These are phyloP conservation scores for Suillus plorans DNA, from an alignment of 768 basidiomycete genomes.

Conservation along the genomic window DNA sequence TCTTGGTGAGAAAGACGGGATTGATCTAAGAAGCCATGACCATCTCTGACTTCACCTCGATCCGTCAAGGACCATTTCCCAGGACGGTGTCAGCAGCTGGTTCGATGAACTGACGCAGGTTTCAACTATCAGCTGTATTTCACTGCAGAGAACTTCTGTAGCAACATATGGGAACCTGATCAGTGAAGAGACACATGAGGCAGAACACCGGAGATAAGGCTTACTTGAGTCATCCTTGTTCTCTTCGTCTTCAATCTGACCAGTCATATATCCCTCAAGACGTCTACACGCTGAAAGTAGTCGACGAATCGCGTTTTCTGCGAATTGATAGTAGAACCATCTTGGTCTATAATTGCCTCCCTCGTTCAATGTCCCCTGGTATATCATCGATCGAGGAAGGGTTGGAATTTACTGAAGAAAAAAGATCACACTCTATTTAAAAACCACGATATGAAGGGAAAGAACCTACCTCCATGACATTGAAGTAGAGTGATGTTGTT, in stretches of 20 bases:
- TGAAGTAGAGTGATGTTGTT: conserved; percentile 13
- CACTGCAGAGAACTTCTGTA: conserved; percentile 93
- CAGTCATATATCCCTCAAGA: conserved; percentile 82
- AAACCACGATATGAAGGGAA: background rate
- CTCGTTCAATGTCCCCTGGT: conserved; percentile 79
- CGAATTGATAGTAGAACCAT: conserved; percentile 88
- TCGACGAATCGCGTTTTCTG: conserved; percentile 88
- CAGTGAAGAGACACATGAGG: conserved; percentile 6
- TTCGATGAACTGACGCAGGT: conserved; percentile 73
- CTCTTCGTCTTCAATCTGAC: conserved; percentile 83
- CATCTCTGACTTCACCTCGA: conserved; percentile 88
- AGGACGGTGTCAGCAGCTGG: conserved; percentile 81
- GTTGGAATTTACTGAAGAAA: conserved; percentile 65
- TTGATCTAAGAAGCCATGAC: conserved; percentile 91
- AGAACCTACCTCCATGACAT: conserved; percentile 50
- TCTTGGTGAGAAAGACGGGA: conserved; percentile 81
- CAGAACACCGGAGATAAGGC: conserved; percentile 2
- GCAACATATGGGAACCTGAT: conserved; percentile 82
- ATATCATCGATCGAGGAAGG: conserved; percentile 80
- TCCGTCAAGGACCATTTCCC: conserved; percentile 85
- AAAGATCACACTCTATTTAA: conserved; percentile 8
- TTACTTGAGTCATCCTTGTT: conserved; percentile 78
- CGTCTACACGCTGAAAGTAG: conserved; percentile 80
- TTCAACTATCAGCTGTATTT: conserved; percentile 93
- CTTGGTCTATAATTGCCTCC: conserved; percentile 92